phyloP scores from a whole-genome alignment of 1,284 basidiomycete genomes.

The Cutaneotrichosporon cutaneum region DNA sequence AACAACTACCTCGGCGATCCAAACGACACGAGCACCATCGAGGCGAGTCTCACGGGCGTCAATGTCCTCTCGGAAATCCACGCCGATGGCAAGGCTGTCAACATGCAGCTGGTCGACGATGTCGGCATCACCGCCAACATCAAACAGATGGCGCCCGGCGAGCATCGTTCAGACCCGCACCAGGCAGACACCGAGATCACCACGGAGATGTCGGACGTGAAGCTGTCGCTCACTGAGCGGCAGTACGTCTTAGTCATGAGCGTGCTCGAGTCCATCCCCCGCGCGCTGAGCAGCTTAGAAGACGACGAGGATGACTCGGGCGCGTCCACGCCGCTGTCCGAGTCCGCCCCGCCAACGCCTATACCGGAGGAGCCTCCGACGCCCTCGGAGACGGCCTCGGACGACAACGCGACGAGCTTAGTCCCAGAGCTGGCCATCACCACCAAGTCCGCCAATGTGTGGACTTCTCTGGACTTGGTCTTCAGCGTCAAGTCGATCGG shows the following conservation, averaged over 20 bases:
- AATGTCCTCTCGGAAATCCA: conserved; percentile 73
- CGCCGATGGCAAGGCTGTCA: conserved; percentile 57
- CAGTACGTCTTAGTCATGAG: conserved; percentile 80
- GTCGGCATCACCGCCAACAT: conserved; percentile 76
- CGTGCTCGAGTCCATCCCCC: conserved; percentile 71
- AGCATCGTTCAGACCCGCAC: conserved; percentile 56
- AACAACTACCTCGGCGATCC: conserved; percentile 69
- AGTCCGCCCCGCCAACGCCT: conserved; percentile 21
- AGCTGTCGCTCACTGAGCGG: conserved; percentile 81
- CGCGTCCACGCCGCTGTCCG: conserved; percentile 26
- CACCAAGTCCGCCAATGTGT: conserved; percentile 42
- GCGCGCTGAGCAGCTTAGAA: conserved; percentile 58
- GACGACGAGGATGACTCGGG: conserved; percentile 40
- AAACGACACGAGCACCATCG: conserved; percentile 61
- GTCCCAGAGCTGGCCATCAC: conserved; percentile 57
- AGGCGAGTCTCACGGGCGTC: conserved; percentile 80
- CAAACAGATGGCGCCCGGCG: conserved; percentile 56
- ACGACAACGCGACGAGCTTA: conserved; percentile 48
- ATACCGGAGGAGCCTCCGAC: conserved; percentile 7
- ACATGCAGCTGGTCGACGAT: conserved; percentile 87
- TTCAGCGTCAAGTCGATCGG: conserved; percentile 74
- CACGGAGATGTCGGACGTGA: conserved; percentile 79
- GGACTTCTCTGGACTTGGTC: conserved; percentile 73
- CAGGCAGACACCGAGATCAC: conserved; percentile 65
- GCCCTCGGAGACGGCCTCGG: not conserved